Base-by-base conservation (phyloP, 257 asterid genomes). In the Solanum sparsipilum region DNA sequence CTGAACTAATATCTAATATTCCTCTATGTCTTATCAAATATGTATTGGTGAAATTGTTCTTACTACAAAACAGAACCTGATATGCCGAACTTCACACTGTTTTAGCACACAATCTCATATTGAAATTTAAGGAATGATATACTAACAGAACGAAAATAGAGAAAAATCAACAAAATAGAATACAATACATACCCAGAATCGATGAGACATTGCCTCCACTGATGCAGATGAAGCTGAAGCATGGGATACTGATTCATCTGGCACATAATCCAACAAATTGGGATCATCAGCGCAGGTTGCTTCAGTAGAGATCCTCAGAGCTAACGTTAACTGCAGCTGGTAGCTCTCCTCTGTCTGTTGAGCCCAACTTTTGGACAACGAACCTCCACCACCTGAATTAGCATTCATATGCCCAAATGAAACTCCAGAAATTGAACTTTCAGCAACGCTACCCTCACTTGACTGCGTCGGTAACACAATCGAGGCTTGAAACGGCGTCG, bases 271-370 rank as follows among this genome's bases (percentile, higher is more conserved):
- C 95, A 94, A 92, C 56, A 96, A 93, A 92, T 93, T 92, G 41
- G 98, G 98, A 90, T 97, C 98, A 82, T 93, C 94, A 5, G 95
- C 97, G 71, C 98, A 92, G 1, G 98, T 90, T 67, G 98, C 98
- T 89, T 95, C 98, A 5, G 96, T 87, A 0, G 99, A 96, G 38
- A 97, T 92, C 71, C 98, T 94, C 16, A 97, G 95, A 82, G 99
- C 98, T 90, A 97, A 87, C 25, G 98, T 96, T 91, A 95, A 89
- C 93, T 96, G 98, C 93, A 97, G 87, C 86, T 93, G 98, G 84
- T 97, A 97, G 88, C 98, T 96, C 96, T 96, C 98, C 93, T 95
- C 99, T 87, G 98, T 96, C 94, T 96, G 98, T 90, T 93, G 98
- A 58, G 98, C 98, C 99, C 98, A 96, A 91, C 98, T 95, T 93